Evolutionary conservation across 225 moss, liverwort and hornwort genomes (phyloP).

Genomic region (Thuidium tamariscinum): DNA sequence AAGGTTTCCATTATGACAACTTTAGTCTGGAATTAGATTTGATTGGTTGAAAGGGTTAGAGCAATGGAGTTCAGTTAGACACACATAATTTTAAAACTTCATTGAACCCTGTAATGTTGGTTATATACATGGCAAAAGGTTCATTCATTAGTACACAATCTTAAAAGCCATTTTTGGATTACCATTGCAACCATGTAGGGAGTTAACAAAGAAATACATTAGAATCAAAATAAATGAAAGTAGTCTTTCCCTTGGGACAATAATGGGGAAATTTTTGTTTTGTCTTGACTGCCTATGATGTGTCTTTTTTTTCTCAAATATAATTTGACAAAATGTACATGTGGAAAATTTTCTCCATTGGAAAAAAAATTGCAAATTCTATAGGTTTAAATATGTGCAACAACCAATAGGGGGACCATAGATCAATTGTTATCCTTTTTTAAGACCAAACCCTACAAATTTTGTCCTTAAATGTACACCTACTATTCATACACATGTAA

Average conservation of each 20-base stretch:
- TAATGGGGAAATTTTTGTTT: neutral
- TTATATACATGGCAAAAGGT: rapidly evolving
- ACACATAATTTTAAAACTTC: neutral
- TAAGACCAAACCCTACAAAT: rapidly evolving
- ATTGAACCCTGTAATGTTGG: rapidly evolving
- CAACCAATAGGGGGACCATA: neutral
- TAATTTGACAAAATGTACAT: too few relatives aligned
- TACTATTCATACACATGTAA: neutral
- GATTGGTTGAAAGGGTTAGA: neutral
- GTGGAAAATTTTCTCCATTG: neutral
- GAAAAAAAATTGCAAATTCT: neutral
- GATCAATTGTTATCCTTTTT: rapidly evolving
- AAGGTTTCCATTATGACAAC: neutral
- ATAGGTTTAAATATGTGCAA: neutral
- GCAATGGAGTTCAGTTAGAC: neutral
- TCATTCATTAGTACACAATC: neutral
- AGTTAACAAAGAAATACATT: neutral
- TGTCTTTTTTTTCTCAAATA: neutral
- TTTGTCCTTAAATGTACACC: neutral
- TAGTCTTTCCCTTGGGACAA: neutral
- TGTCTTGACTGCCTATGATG: neutral
- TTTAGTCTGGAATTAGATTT: rapidly evolving
- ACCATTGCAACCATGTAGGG: neutral
- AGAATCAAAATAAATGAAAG: neutral
- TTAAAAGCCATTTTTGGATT: neutral